These are phyloP conservation scores for Solanum chaucha DNA, from an alignment of 257 asterid species.

Conservation along the genomic window DNA sequence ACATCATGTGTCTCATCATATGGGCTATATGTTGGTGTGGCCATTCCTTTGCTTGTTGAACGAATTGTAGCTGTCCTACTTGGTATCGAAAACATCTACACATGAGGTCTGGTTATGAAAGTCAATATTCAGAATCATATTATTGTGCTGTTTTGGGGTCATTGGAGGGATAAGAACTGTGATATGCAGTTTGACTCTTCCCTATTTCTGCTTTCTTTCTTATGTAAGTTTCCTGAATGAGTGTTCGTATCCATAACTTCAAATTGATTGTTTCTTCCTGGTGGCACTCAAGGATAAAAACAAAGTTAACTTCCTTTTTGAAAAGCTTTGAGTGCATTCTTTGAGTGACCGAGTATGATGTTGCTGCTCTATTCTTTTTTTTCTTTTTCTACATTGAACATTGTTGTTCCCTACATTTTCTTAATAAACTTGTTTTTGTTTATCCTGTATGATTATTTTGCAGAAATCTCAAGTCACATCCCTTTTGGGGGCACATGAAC, in stretches of 20 bases:
- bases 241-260: neutral
- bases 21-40: neutral
- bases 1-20: neutral
- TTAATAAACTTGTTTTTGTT: neutral
- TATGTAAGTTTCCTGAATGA: neutral
- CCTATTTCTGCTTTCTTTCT: neutral
- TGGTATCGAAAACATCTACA: neutral
- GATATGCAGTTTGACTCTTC: neutral
- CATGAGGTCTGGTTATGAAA: neutral
- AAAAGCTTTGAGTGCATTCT: neutral
- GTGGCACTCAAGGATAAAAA: neutral
- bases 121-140: neutral
- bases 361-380: neutral
- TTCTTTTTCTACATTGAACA: neutral
- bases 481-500: slow-evolving; percentile 81
- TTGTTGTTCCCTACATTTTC: neutral
- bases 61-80: neutral
- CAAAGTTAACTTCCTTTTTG: neutral
- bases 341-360: neutral
- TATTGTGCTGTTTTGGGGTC: neutral
- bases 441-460: slow-evolving; percentile 10
- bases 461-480: slow-evolving; percentile 94
- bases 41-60: neutral
- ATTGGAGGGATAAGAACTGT: neutral
- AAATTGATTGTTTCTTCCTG: neutral